These are phyloP conservation scores for Acidomyces sp. DNA, from an alignment of 495 filamentous ascomycete genomes.

Conservation along the genomic window DNA sequence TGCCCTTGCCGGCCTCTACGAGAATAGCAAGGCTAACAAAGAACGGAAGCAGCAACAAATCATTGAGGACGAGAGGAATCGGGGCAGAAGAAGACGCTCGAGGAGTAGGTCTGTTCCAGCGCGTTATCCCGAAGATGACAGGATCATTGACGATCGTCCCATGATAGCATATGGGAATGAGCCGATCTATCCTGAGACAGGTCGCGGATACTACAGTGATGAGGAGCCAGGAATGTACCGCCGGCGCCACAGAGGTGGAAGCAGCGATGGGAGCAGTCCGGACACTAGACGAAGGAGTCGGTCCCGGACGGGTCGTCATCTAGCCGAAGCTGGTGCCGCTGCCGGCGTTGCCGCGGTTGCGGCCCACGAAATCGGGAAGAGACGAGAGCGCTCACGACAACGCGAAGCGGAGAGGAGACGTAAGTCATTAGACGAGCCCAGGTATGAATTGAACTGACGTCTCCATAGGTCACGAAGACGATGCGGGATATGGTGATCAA, in stretches of 20 bases:
- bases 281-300: slow-evolving; percentile 44
- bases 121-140: slow-evolving; percentile 33
- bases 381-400: slow-evolving; percentile 38
- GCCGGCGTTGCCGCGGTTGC: slow-evolving; percentile 65
- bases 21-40: slow-evolving; percentile 57
- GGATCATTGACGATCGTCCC: slow-evolving; percentile 37
- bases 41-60: slow-evolving; percentile 41
- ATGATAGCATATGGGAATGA: slow-evolving; percentile 32
- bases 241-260: slow-evolving; percentile 22
- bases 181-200: slow-evolving; percentile 25
- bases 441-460: background rate
- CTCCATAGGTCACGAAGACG: slow-evolving; percentile 6
- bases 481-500: slow-evolving; percentile 2
- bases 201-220: slow-evolving; percentile 22
- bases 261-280: slow-evolving; percentile 16
- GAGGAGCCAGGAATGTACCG: slow-evolving; percentile 18
- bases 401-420: slow-evolving; percentile 28
- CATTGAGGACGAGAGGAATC: slow-evolving; percentile 37
- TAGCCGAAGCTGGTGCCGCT: slow-evolving; percentile 34
- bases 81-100: slow-evolving; percentile 34
- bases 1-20: slow-evolving; percentile 67
- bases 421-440: background rate
- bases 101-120: slow-evolving; percentile 21
- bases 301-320: slow-evolving; percentile 16
- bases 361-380: slow-evolving; percentile 55